phyloP scores from a whole-genome alignment of 2,329 filamentous ascomycete genomes.

The Fusarium coffeatum region DNA sequence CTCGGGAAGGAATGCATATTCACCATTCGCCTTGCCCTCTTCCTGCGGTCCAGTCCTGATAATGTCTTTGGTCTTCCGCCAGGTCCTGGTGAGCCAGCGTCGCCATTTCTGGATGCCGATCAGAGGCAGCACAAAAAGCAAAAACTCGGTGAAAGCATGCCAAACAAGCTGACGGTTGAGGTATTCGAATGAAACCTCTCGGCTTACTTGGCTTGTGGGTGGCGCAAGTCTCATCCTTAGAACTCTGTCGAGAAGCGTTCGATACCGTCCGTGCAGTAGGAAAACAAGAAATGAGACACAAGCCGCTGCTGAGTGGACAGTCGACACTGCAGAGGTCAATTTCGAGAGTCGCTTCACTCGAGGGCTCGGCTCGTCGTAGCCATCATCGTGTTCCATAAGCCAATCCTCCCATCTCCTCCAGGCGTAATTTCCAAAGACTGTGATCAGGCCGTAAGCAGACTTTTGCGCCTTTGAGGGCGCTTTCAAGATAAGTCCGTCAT shows the following conservation, averaged over 20 bases:
- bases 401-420: constrained; percentile 95
- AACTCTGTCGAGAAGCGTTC: constrained; percentile 88
- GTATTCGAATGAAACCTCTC: constrained; percentile 97
- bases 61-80: constrained; percentile 80
- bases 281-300: constrained; percentile 91
- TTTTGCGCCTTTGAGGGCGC: constrained; percentile 87
- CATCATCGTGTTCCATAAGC: constrained; percentile 80
- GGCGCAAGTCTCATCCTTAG: constrained; percentile 87
- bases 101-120: constrained; percentile 95
- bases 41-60: constrained; percentile 62
- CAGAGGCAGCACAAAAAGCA: constrained; percentile 97
- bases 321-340: constrained; percentile 76
- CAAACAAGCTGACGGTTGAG: constrained; percentile 97
- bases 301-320: constrained; percentile 82
- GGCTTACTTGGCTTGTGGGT: constrained; percentile 83
- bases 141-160: constrained; percentile 99
- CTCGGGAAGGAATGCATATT: constrained; percentile 88
- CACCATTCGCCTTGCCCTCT: constrained; percentile 70
- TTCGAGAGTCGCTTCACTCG: constrained; percentile 69
- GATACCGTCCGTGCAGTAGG: constrained; percentile 88
- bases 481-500: constrained; percentile 68
- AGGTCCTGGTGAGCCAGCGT: constrained; percentile 86
- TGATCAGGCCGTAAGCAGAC: constrained; percentile 82
- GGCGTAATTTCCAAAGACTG: constrained; percentile 86
- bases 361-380: constrained; percentile 72